phyloP scores from a whole-genome alignment of 2,329 filamentous ascomycete species.

The Gnomoniopsis smithogilvyi region DNA sequence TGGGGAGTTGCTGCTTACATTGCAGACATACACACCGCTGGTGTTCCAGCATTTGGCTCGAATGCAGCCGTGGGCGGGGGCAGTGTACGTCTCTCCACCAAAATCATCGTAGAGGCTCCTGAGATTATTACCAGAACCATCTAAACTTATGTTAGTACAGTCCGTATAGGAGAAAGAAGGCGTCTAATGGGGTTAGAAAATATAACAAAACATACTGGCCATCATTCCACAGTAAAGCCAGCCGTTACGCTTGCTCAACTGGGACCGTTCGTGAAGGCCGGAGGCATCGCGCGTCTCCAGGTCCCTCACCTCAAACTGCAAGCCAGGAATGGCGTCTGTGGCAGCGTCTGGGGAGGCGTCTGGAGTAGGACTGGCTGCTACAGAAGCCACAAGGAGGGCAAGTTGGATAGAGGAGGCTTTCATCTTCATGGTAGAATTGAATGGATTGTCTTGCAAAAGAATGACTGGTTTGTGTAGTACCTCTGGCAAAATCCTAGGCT shows the following conservation, averaged over 20 bases:
- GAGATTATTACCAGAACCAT: not conserved
- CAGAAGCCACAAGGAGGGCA: not conserved
- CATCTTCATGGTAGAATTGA: not conserved
- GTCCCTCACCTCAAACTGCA: not conserved
- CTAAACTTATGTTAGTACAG: not conserved
- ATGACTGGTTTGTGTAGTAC: not conserved
- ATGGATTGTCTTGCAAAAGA: not conserved
- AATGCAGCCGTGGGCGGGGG: not conserved
- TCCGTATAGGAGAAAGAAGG: not conserved
- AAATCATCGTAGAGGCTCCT: not conserved
- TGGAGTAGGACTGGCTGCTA: not conserved
- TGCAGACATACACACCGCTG: conserved; percentile 1
- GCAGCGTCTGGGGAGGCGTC: not conserved
- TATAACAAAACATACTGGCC: not conserved
- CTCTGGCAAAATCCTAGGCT: not conserved
- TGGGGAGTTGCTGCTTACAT: not conserved
- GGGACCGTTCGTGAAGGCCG: not conserved
- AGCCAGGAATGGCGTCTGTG: too few relatives aligned
- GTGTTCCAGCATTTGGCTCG: conserved; percentile 3
- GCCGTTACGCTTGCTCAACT: not conserved
- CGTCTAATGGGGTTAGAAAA: too few relatives aligned
- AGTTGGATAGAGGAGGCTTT: not conserved
- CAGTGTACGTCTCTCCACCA: not conserved
- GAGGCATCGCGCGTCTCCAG: not conserved
- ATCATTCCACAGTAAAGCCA: conserved; percentile 2